Conservation (phyloP, 306 rosid genomes). For the Pachyrhizus erosus region DNA sequence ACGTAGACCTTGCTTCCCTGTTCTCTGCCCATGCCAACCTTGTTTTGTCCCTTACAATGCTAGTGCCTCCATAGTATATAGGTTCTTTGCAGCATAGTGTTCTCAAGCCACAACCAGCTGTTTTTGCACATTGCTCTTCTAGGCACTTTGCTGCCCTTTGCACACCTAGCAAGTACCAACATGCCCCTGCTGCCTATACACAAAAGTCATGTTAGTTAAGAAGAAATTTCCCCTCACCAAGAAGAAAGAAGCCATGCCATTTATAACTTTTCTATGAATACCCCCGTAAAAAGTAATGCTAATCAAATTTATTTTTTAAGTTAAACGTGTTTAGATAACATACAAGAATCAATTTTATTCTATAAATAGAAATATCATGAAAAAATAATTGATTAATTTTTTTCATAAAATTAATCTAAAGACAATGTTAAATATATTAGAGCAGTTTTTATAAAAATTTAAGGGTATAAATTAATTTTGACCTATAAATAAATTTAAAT, state of each 20-base stretch:
- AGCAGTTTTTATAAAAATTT: no score
- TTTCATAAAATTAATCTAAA: no score
- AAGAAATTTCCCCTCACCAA: not conserved
- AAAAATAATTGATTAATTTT: no score
- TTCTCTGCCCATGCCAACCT: constrained; percentile 73
- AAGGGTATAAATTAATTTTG: no score
- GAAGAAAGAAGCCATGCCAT: not conserved
- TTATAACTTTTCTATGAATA: no score
- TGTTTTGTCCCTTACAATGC: constrained; percentile 52
- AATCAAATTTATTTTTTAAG: no score
- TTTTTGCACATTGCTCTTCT: constrained; percentile 63
- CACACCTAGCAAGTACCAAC: constrained; percentile 92
- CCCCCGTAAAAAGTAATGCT: no score
- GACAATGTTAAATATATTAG: no score
- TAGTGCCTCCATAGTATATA: constrained; percentile 65
- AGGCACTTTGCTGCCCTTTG: constrained; percentile 85
- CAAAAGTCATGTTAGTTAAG: not conserved
- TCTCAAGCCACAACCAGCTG: constrained; percentile 57
- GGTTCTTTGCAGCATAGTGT: constrained; percentile 68
- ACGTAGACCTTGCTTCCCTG: constrained; percentile 67
- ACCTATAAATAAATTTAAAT: no score
- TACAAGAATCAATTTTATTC: no score
- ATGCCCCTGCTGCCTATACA: constrained; percentile 94
- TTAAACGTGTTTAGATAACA: no score
- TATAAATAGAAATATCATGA: no score